Evolutionary conservation across 1,284 basidiomycete genomes (phyloP).

Genomic region (Phylloboletellus chloephorus): DNA sequence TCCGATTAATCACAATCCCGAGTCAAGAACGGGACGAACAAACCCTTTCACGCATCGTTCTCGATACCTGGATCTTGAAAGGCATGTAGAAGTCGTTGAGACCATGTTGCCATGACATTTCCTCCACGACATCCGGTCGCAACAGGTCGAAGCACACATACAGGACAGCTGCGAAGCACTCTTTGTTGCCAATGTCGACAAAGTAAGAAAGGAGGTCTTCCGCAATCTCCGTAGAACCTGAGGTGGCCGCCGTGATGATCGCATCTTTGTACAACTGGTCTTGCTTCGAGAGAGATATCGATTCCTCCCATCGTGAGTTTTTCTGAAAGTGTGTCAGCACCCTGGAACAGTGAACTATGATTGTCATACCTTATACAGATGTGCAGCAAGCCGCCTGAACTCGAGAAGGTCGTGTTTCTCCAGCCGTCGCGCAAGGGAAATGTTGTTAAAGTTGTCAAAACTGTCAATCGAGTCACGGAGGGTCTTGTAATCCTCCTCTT

Average conservation of each 20-base stretch:
- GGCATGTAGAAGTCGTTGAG: constrained; percentile 97
- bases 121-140: constrained; percentile 87
- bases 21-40: constrained; percentile 13
- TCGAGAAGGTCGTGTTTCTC: constrained; percentile 92
- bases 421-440: constrained; percentile 79
- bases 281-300: constrained; percentile 88
- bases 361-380: constrained; percentile 79
- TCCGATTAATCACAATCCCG: constrained; percentile 13
- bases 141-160: constrained; percentile 93
- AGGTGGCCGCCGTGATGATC: constrained; percentile 89
- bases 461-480: constrained; percentile 94
- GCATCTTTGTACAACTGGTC: constrained; percentile 97
- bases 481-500: constrained; percentile 98
- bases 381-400: constrained; percentile 91
- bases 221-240: constrained; percentile 75
- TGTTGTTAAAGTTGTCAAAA: constrained; percentile 97
- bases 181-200: constrained; percentile 97
- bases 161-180: constrained; percentile 90
- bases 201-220: constrained; percentile 94
- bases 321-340: constrained; percentile 50
- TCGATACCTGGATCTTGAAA: constrained; percentile 84
- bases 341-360: not conserved
- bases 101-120: constrained; percentile 92
- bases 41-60: constrained; percentile 67
- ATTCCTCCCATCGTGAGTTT: constrained; percentile 93